phyloP scores from a whole-genome alignment of 441 rosid species.

The Iberis amara region DNA sequence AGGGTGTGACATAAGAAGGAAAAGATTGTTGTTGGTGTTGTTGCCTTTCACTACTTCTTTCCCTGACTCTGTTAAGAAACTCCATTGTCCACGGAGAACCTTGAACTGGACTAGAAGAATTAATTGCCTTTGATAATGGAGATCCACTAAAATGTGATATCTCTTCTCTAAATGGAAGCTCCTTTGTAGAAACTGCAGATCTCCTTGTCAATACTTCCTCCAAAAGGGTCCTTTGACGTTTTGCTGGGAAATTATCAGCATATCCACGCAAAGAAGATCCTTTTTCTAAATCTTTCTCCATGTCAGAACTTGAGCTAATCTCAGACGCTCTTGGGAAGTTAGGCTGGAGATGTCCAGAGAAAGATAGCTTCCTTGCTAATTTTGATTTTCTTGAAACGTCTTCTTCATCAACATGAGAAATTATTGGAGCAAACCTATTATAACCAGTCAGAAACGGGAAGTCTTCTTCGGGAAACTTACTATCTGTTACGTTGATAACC shows the following conservation, averaged over 20 bases:
- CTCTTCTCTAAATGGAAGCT: constrained; percentile 43
- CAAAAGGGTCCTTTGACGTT: constrained; percentile 35
- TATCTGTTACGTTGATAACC: constrained; percentile 43
- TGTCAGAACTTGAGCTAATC: constrained; percentile 38
- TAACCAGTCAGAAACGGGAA: constrained; percentile 35
- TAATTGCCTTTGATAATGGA: constrained; percentile 60
- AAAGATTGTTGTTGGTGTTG: constrained; percentile 44
- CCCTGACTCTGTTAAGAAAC: constrained; percentile 76
- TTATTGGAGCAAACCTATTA: constrained; percentile 34
- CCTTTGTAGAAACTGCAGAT: constrained; percentile 34
- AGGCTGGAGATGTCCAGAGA: constrained; percentile 34
- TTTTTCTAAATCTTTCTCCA: constrained; percentile 27
- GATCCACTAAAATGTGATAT: constrained; percentile 52
- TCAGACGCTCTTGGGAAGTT: constrained; percentile 47
- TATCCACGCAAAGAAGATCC: constrained; percentile 24
- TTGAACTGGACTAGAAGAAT: constrained; percentile 42
- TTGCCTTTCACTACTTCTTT: constrained; percentile 54
- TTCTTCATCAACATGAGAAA: constrained; percentile 42
- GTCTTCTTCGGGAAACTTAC: constrained; percentile 33
- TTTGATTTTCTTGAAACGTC: constrained; percentile 42
- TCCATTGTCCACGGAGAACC: constrained; percentile 94
- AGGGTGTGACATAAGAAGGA: constrained; percentile 43
- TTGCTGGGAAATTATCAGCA: constrained; percentile 32
- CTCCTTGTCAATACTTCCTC: constrained; percentile 38
- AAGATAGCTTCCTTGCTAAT: constrained; percentile 53